Percentiles rank a stretch among this genome's conserved stretches.
Conservation (phyloP, 2,329 filamentous ascomycete species). For the Botrytis byssoidea region DNA sequence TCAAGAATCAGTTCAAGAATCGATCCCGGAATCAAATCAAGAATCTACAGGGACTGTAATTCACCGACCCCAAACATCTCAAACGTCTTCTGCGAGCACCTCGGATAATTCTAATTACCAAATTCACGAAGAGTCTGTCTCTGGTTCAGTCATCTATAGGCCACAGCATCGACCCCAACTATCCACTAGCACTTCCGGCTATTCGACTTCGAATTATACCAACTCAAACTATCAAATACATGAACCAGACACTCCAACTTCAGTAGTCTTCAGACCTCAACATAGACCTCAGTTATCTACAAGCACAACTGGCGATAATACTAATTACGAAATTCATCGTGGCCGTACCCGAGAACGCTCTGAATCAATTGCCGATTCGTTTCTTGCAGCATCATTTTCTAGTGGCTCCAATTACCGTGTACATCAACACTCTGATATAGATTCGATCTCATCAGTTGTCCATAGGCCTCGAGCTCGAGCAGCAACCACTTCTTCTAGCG, state of each 20-base stretch:
- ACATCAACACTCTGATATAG: constrained; percentile 45
- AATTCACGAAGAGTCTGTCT: constrained; percentile 3
- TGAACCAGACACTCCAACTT: constrained; percentile 18
- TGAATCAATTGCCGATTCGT: constrained; percentile 15
- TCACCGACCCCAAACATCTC: constrained; percentile 3
- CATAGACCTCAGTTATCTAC: constrained; percentile 19
- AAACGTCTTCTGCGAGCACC: constrained; percentile 9
- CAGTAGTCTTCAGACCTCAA: constrained; percentile 10
- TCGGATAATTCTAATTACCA: constrained; percentile 20
- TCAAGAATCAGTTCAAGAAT: neutral
- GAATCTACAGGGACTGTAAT: constrained; percentile 7
- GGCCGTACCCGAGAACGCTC: constrained; percentile 9
- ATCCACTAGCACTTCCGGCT: constrained; percentile 17
- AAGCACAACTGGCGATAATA: constrained; percentile 17
- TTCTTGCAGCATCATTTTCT: constrained; percentile 25
- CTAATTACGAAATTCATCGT: constrained; percentile 17
- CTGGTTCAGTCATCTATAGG: constrained; percentile 18
- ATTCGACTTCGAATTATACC: constrained; percentile 13
- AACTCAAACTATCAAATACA: constrained; percentile 20
- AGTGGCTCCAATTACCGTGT: constrained; percentile 50
- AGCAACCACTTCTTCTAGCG: constrained; percentile 26
- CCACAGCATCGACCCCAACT: constrained; percentile 13
- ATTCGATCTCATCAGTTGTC: constrained; percentile 43
- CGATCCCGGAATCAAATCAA: neutral
- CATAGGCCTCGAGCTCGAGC: constrained; percentile 37